These are phyloP conservation scores for Powellomyces hirtus DNA, from an alignment of 192 early-diverging fungal species.

Conservation along the genomic window DNA sequence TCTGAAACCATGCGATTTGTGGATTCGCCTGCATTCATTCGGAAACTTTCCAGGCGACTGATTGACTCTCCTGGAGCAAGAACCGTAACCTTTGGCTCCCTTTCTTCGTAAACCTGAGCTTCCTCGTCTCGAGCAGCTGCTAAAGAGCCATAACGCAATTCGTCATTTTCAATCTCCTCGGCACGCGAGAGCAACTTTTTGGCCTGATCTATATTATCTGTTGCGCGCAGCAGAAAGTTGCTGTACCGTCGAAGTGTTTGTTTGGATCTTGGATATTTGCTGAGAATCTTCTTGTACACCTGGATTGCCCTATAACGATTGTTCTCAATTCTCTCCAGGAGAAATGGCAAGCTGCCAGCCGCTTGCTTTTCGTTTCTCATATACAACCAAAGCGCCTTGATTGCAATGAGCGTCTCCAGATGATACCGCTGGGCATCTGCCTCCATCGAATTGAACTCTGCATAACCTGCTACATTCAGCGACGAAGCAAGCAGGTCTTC, in stretches of 20 bases:
- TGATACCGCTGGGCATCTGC: slow-evolving; percentile 17
- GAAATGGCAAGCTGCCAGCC: slow-evolving; percentile 7
- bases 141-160: slow-evolving; percentile 2
- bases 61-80: slow-evolving; percentile 2
- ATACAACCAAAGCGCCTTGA: slow-evolving; percentile 21
- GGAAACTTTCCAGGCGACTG: background rate
- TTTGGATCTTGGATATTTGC: slow-evolving; percentile 25
- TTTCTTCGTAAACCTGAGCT: background rate
- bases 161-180: slow-evolving; percentile 26
- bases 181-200: slow-evolving; percentile 13
- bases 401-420: slow-evolving; percentile 13
- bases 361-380: slow-evolving; percentile 1
- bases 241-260: slow-evolving; percentile 14
- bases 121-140: background rate
- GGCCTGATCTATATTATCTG: slow-evolving; percentile 11
- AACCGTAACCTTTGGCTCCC: background rate
- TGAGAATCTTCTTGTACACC: slow-evolving; percentile 9
- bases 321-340: slow-evolving; percentile 3
- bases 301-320: background rate
- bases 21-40: background rate
- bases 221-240: slow-evolving; percentile 16
- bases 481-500: slow-evolving; percentile 17
- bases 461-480: slow-evolving; percentile 22
- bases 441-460: slow-evolving; percentile 17
- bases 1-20: background rate